phyloP scores from a whole-genome alignment of 176 grass and related monocot genomes.

The Cocos nucifera region DNA sequence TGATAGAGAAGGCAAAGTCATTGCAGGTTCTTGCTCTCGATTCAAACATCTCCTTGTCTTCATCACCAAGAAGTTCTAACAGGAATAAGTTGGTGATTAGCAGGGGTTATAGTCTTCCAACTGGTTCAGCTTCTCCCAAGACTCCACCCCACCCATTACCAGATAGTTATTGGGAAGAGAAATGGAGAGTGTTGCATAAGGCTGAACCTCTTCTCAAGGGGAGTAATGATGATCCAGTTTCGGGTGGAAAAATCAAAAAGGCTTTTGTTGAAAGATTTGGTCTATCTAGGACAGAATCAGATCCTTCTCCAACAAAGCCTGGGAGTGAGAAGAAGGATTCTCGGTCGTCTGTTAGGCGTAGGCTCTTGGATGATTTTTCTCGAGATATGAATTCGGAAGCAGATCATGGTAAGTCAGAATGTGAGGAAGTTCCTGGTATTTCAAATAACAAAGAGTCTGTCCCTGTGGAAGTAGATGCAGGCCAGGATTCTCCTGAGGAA shows the following conservation, averaged over 20 bases:
- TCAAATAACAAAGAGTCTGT: slow-evolving; percentile 21
- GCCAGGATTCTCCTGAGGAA: slow-evolving; percentile 10
- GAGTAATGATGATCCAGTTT: slow-evolving; percentile 29
- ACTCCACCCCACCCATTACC: slow-evolving; percentile 42
- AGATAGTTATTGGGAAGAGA: slow-evolving; percentile 91
- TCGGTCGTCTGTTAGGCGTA: slow-evolving; percentile 34
- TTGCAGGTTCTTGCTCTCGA: slow-evolving; percentile 61
- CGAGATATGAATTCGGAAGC: slow-evolving; percentile 16
- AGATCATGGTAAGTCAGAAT: slow-evolving; percentile 26
- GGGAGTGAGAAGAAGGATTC: slow-evolving; percentile 10
- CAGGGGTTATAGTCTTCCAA: slow-evolving; percentile 29
- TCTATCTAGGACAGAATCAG: slow-evolving; percentile 60
- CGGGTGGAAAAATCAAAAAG: slow-evolving; percentile 38
- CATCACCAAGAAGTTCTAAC: slow-evolving; percentile 19
- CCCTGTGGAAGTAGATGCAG: neutral
- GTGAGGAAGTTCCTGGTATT: slow-evolving; percentile 29
- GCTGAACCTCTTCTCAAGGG: slow-evolving; percentile 31
- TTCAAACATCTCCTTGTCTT: slow-evolving; percentile 35
- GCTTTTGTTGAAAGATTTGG: slow-evolving; percentile 37
- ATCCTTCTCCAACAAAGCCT: slow-evolving; percentile 44
- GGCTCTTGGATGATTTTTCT: slow-evolving; percentile 46
- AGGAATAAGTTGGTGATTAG: slow-evolving; percentile 30
- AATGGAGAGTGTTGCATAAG: slow-evolving; percentile 77
- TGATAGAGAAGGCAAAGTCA: slow-evolving; percentile 74
- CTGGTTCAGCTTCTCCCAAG: slow-evolving; percentile 30